These are phyloP conservation scores for Saraca asoca DNA, from an alignment of 331 rosid species.

Conservation along the genomic window DNA sequence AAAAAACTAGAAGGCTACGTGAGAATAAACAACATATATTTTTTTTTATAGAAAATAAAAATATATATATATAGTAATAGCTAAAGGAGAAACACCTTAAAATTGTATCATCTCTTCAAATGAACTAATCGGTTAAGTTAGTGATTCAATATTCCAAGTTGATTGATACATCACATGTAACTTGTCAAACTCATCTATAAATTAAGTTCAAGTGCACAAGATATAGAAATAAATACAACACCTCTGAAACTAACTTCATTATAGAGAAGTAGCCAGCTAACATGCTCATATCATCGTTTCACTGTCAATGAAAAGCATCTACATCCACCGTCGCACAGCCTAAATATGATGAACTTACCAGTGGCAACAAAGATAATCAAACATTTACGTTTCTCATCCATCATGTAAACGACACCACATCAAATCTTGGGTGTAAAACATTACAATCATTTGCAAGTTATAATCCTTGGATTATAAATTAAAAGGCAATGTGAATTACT, in stretches of 20 bases:
- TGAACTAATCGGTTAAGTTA: background rate
- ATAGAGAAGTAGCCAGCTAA: slow-evolving; percentile 10
- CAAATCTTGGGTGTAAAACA: slow-evolving; percentile 25
- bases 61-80: slow-evolving; percentile 7
- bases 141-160: slow-evolving; percentile 10
- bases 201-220: slow-evolving; percentile 2
- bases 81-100: background rate
- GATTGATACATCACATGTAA: slow-evolving; percentile 23
- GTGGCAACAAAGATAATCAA: background rate
- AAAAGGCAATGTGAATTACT: too few species aligned
- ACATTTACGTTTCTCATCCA: slow-evolving; percentile 15
- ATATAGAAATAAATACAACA: slow-evolving; percentile 16
- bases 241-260: slow-evolving; percentile 24
- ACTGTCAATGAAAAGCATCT: slow-evolving; percentile 4
- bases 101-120: background rate
- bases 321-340: slow-evolving; percentile 1
- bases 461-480: slow-evolving; percentile 21
- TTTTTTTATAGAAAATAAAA: too few species aligned
- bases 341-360: slow-evolving; percentile 6
- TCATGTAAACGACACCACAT: slow-evolving; percentile 16
- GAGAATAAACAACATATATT: slow-evolving; percentile 17
- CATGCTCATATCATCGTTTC: slow-evolving; percentile 3
- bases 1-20: slow-evolving; percentile 12
- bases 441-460: background rate
- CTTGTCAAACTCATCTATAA: slow-evolving; percentile 12